Conservation (phyloP, 306 rosid genomes). For the Ceratonia siliqua region DNA sequence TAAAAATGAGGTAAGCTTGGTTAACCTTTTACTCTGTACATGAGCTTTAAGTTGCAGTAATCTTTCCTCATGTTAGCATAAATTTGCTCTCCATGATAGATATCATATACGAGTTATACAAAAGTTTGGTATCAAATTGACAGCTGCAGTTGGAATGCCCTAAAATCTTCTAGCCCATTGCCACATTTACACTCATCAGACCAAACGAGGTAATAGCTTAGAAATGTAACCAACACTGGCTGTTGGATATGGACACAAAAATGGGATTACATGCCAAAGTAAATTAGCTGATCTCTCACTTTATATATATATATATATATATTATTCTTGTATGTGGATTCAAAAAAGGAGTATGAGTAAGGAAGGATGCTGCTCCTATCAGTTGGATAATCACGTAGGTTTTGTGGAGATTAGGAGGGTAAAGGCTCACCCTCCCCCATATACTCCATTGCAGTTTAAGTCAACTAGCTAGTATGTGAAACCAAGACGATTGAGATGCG, state of each 20-base stretch:
- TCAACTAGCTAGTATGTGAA: background rate
- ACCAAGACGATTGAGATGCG: background rate
- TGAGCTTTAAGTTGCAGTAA: background rate
- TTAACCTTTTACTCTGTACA: too few relatives aligned
- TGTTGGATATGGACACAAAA: background rate
- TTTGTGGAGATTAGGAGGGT: conserved; percentile 27
- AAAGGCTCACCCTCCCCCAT: conserved; percentile 4
- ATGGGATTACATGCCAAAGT: conserved; percentile 22
- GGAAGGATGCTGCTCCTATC: conserved; percentile 39
- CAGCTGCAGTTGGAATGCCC: background rate
- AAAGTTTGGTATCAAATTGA: background rate
- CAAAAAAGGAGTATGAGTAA: conserved; percentile 13
- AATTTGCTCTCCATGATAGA: background rate
- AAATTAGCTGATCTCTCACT: background rate
- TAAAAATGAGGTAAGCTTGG: background rate
- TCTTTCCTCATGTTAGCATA: background rate
- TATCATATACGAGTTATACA: too few relatives aligned
- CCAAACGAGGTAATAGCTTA: background rate
- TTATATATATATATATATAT: background rate
- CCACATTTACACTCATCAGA: background rate
- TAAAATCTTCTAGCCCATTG: background rate
- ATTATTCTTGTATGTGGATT: conserved; percentile 24
- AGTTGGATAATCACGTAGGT: conserved; percentile 21
- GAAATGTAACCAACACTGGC: background rate
- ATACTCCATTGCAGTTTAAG: background rate